Evolutionary conservation across 2,329 filamentous ascomycete genomes (phyloP), one percentile per base, ranked within the genome.

Genomic region (Xylaria sp.): DNA sequence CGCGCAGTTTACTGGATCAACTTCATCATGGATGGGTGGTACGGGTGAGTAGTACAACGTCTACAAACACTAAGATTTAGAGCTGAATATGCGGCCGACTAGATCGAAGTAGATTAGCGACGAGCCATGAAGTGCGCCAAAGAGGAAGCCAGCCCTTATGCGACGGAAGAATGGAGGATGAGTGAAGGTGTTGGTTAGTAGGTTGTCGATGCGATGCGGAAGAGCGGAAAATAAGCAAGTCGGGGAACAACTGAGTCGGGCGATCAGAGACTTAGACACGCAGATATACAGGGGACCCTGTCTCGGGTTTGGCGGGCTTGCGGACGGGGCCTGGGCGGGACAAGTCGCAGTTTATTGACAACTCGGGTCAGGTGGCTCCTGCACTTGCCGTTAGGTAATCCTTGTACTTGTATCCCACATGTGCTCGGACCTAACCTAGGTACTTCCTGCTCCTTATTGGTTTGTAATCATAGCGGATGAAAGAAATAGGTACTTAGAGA

Each of bases 121-220:
- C 28, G 32, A 44, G 54, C 20, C 25, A 59, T 51, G 20, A 55
- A 54, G n/a, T 34, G n/a, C 46, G 44, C 58, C 60, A 52, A 68
- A 56, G 56, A 70, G 48, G 68, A 72, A 65, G 56, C 71, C 72
- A 73, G 71, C 71, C 73, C 60, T 74, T 70, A 69, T 65, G 66
- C 61, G 25, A 59, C 50, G 32, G 34, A 23, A 48, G 2, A 46
- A 8, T 18, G 8, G 18, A 18, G 41, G 41, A 46, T 18, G 18
- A 52, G 39, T 13, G 32, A 25, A 46, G 25, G 56, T 44, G 23
- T 39, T 41, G 52, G 65, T 57, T 69, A 65, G 34, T 46, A 59
- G 34, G 56, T 70, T 71, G 68, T 63, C 59, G 71, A 69, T 66
- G 63, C 48, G 41, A 46, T 46, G 41, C 41, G 59, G 62, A 28